Evolutionary conservation across 2,329 filamentous ascomycete species (phyloP).

Genomic region (Thelonectria blattea): DNA sequence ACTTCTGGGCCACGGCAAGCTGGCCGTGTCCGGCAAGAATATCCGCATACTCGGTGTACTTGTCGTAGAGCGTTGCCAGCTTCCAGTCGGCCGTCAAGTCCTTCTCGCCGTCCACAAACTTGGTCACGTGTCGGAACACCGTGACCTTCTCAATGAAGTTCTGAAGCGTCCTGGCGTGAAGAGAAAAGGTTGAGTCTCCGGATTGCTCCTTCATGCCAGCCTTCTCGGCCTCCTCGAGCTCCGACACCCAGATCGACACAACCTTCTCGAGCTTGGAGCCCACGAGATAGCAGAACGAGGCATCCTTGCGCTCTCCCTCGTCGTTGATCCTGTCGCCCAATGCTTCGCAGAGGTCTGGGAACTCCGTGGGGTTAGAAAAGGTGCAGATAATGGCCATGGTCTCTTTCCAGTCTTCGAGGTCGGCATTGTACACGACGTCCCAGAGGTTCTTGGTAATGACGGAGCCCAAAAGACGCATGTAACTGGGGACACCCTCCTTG

Average conservation of each 20-base stretch:
- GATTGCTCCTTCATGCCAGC: conserved; percentile 71
- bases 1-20: conserved; percentile 84
- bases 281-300: conserved; percentile 94
- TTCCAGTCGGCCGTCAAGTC: conserved; percentile 82
- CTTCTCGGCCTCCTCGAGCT: conserved; percentile 84
- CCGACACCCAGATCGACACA: conserved; percentile 89
- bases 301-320: conserved; percentile 79
- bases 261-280: conserved; percentile 98
- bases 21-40: conserved; percentile 91
- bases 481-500: conserved; percentile 84
- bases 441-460: conserved; percentile 96
- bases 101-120: conserved; percentile 83
- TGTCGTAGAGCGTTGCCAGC: conserved; percentile 84
- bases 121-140: conserved; percentile 91
- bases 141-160: conserved; percentile 98
- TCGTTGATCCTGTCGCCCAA: conserved; percentile 91
- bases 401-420: conserved; percentile 94
- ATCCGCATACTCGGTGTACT: conserved; percentile 96
- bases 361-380: conserved; percentile 88
- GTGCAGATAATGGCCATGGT: conserved; percentile 96
- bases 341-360: conserved; percentile 92
- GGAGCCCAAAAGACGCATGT: conserved; percentile 86
- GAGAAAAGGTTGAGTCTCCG: conserved; percentile 84
- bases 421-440: conserved; percentile 97
- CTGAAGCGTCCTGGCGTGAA: conserved; percentile 87